phyloP scores from a whole-genome alignment of 163 green algal genomes.

The Chlorella variabilis region DNA sequence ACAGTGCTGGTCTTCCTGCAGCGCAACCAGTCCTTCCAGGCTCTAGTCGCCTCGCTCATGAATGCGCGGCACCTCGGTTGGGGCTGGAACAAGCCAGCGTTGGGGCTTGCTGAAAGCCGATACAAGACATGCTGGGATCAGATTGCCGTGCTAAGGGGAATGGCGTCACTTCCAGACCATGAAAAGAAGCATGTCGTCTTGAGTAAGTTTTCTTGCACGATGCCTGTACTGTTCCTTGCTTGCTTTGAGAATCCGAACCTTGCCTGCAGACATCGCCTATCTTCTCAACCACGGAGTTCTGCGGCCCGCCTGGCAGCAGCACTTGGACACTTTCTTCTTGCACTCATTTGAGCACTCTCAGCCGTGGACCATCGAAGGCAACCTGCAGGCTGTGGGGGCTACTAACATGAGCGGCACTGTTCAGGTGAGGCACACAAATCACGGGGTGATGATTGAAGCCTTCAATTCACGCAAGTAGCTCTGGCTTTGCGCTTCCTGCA shows the following conservation, averaged over 20 bases:
- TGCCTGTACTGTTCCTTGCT: too few relatives aligned
- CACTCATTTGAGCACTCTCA: not conserved
- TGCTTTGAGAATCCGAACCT: too few relatives aligned
- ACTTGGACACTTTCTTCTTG: not conserved
- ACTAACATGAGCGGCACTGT: not conserved
- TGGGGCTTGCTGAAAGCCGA: too few relatives aligned
- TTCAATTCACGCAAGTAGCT: too few relatives aligned
- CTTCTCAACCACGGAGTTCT: not conserved
- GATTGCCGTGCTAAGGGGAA: not conserved
- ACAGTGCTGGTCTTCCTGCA: not conserved
- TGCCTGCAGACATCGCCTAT: too few relatives aligned
- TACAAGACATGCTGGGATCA: not conserved
- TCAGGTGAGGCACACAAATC: not conserved
- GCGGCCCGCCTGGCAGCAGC: not conserved
- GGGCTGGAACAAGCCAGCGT: too few relatives aligned
- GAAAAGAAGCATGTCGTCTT: too few relatives aligned
- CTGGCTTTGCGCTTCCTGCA: too few relatives aligned
- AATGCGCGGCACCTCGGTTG: not conserved
- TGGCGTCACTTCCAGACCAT: not conserved
- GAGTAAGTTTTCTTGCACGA: too few relatives aligned
- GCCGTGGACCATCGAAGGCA: not conserved
- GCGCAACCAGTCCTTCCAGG: not conserved
- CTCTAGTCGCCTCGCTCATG: not conserved
- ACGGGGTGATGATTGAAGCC: too few relatives aligned
- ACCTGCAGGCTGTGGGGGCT: not conserved